Evolutionary conservation across 2,329 filamentous ascomycete species (phyloP), one percentile per base, ranked within the genome.

Genomic region (Dryadomyces sulphureus): DNA sequence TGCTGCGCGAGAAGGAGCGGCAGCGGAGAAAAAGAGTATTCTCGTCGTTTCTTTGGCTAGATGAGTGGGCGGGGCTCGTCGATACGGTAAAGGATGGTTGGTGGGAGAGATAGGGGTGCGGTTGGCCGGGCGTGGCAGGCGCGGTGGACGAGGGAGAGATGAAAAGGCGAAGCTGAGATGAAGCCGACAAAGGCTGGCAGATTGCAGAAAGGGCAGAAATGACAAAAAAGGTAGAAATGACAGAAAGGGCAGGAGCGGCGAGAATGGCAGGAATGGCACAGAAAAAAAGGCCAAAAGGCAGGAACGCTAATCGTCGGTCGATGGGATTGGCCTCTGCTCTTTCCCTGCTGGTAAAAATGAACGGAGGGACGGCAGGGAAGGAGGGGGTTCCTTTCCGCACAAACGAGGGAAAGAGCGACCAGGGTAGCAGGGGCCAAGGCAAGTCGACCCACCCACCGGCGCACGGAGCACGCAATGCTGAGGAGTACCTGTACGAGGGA

Each of bases 381-480:
- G 27, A 32, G 27, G 27, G 27, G 27, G 27, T 32, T 32, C 27
- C 11, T 9, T 32, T 32, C 27, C 11, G 27, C 27, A 32, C 27
- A 32, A 32, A 27, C 25, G 11, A 32, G 11, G 30, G 40, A 25
- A 19, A 34, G 40, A 40, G 22, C 38, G 21, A 16, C 38, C 38
- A 40, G 38, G 38, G 38, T 40, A 21, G 22, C 21, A 25, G 12
- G 20, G 17, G 14, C 30, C 17, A 41, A 17, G 25, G 9, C 40
- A 42, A 32, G 40, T 8, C 40, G 16, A 36, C 34, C 16, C 16
- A 36, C 34, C 11, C 27, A 16, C 16, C 20, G 25, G 39, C 39
- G 39, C 39, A 41, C 39, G 39, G 39, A 41, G 39, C 39, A 41
- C n/a, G 39, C 25, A 39, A 27, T 19, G 41, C 14, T 30, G 34